A percentile compares a stretch with the other conserved stretches of the same genome.
Conservation (phyloP, 2,329 filamentous ascomycete genomes). For the Curvularia eragrostidis region DNA sequence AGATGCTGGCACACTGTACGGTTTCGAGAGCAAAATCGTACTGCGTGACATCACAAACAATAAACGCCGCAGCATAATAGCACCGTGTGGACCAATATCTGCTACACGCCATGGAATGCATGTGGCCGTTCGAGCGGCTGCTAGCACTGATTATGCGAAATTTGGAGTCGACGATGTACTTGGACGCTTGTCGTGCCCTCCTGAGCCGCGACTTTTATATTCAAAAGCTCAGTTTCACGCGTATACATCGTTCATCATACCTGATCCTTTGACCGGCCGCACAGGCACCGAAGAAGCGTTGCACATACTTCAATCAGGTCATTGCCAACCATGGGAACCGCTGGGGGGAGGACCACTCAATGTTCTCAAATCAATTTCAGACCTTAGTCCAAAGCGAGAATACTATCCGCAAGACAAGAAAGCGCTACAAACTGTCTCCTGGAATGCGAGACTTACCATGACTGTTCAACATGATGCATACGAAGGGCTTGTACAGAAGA, state of each 20-base stretch:
- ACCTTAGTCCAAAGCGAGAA: slow-evolving; percentile 42
- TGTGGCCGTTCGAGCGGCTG: slow-evolving; percentile 47
- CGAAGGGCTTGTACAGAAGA: slow-evolving; percentile 19
- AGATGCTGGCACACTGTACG: slow-evolving; percentile 65
- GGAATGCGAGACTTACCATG: slow-evolving; percentile 50
- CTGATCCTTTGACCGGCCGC: slow-evolving; percentile 55
- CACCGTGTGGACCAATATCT: slow-evolving; percentile 54
- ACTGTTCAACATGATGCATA: slow-evolving; percentile 34
- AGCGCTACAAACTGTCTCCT: slow-evolving; percentile 53
- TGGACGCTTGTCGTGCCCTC: slow-evolving; percentile 61
- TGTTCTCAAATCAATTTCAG: slow-evolving; percentile 32
- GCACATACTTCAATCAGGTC: slow-evolving; percentile 55
- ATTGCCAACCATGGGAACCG: slow-evolving; percentile 49
- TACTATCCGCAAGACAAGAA: slow-evolving; percentile 55
- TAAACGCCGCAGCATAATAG: slow-evolving; percentile 58
- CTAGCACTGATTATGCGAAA: slow-evolving; percentile 49
- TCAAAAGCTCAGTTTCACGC: slow-evolving; percentile 65
- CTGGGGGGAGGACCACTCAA: slow-evolving; percentile 1
- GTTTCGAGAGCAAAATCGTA: slow-evolving; percentile 64
- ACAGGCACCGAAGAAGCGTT: slow-evolving; percentile 64
- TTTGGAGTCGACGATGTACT: slow-evolving; percentile 62
- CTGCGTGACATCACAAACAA: slow-evolving; percentile 53
- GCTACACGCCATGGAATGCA: slow-evolving; percentile 51
- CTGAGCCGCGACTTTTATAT: slow-evolving; percentile 62
- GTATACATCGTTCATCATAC: slow-evolving; percentile 58